These are phyloP conservation scores for Caloboletus inedulis DNA, from an alignment of 1,284 basidiomycete genomes.

Conservation along the genomic window DNA sequence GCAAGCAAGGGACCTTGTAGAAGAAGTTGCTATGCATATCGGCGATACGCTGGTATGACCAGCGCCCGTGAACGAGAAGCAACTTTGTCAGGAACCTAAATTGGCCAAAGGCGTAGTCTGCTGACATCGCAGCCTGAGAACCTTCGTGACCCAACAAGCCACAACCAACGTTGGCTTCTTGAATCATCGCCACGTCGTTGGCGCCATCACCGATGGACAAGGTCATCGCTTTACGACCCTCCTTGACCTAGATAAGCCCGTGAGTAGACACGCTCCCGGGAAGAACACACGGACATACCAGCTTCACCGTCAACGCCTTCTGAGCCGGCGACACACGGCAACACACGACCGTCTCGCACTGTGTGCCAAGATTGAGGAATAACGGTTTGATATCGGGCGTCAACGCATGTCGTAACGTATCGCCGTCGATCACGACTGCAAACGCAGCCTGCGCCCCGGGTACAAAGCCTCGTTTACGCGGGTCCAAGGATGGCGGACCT, in stretches of 20 bases:
- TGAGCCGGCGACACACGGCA: conserved; percentile 96
- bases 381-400: conserved; percentile 75
- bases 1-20: conserved; percentile 72
- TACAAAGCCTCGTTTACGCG: conserved; percentile 61
- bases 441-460: conserved; percentile 71
- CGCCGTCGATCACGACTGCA: conserved; percentile 95
- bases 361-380: conserved; percentile 90
- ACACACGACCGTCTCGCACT: conserved; percentile 96
- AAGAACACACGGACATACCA: conserved; percentile 52
- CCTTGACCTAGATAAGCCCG: conserved; percentile 70
- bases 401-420: conserved; percentile 84
- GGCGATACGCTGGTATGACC: conserved; percentile 96
- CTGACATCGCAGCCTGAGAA: conserved; percentile 98
- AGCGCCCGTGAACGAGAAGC: conserved; percentile 91
- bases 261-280: conserved; percentile 6
- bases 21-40: conserved; percentile 98
- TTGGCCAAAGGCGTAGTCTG: conserved; percentile 97
- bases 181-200: conserved; percentile 97
- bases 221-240: conserved; percentile 94
- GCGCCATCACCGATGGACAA: conserved; percentile 96
- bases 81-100: conserved; percentile 93
- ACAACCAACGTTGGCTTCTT: conserved; percentile 96
- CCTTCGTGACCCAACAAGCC: conserved; percentile 94
- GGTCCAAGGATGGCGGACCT: conserved; percentile 59
- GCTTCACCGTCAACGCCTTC: conserved; percentile 92